A percentile compares a stretch with the other conserved stretches of the same genome.
Evolutionary conservation across 306 rosid species (phyloP).

Genomic region (Casuarina equisetifolia): DNA sequence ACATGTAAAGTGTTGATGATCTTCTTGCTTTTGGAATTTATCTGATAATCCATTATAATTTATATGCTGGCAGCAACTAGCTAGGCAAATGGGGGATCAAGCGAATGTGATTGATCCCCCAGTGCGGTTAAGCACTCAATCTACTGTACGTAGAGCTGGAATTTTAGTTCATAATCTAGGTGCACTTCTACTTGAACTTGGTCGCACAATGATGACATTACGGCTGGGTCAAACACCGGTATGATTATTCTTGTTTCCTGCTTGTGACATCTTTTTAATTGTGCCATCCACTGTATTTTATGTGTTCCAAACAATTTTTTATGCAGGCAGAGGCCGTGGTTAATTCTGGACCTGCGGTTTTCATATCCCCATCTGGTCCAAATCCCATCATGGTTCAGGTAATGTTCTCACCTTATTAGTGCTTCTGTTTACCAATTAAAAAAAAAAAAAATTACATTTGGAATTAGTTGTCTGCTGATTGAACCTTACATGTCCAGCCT

Average conservation of each 20-base stretch:
- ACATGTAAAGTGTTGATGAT: slow-evolving; percentile 13
- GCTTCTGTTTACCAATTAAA: slow-evolving; percentile 6
- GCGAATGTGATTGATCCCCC: slow-evolving; percentile 61
- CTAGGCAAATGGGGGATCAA: slow-evolving; percentile 80
- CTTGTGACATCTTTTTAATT: slow-evolving; percentile 31
- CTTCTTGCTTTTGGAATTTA: slow-evolving; percentile 21
- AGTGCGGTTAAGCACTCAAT: slow-evolving; percentile 58
- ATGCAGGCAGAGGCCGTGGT: slow-evolving; percentile 92
- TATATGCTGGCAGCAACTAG: slow-evolving; percentile 64
- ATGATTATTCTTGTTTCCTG: slow-evolving; percentile 32
- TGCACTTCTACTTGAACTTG: slow-evolving; percentile 92
- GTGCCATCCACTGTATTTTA: slow-evolving; percentile 9
- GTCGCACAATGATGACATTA: slow-evolving; percentile 86
- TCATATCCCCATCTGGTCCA: slow-evolving; percentile 86
- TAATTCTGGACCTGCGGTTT: slow-evolving; percentile 97
- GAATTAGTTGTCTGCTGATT: slow-evolving; percentile 43
- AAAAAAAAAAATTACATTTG: slow-evolving; percentile 1
- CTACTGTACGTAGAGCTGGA: slow-evolving; percentile 71
- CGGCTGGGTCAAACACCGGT: slow-evolving; percentile 92
- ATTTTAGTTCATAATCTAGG: slow-evolving; percentile 74
- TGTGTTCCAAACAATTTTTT: slow-evolving; percentile 23
- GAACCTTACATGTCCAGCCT: slow-evolving; percentile 63
- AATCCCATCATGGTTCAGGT: slow-evolving; percentile 99
- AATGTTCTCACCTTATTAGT: slow-evolving; percentile 25
- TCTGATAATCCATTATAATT: slow-evolving; percentile 19